Base-by-base conservation (phyloP, 139 green algal species). In the Micractinium sp. region DNA sequence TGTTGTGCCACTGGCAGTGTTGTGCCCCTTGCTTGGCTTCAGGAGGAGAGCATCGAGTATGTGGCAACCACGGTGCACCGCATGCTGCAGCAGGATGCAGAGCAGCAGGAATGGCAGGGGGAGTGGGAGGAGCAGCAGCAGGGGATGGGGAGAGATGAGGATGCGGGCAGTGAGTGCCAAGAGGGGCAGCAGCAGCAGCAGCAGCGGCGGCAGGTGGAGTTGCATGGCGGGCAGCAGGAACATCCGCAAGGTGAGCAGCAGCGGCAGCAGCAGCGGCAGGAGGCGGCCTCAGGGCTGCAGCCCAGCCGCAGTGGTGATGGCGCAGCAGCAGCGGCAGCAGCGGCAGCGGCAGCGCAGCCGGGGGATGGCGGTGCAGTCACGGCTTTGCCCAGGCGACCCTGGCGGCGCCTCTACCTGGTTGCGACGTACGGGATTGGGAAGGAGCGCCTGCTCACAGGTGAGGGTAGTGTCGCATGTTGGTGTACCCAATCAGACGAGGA, bases 361-460 rank as follows among this genome's bases (percentile, higher is more conserved):
- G 56, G 56, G 27, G 81, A 7, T 13, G 20, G 35, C 33, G 38
- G 33, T 60, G 39, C 77, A 16, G 25, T 7, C 27, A 31, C 66
- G 25, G 36, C 1, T n/a, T 12, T 29, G 27, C 69, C 19, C 29
- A 12, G 27, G 67, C 12, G 79, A 14, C 41, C 16, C 31, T 82
- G 71, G 38, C 71, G 67, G 36, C 79, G 85, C 39, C 71, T 97
- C 41, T 95, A 92, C 81, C 74, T 96, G 2, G 93, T 97, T 61
- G 78, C 78, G 20, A 69, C 67, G 12, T 88, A 79, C 15, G 66
- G 83, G 38, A 97, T 98, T 63, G 96, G 96, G 77, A 98, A 98
- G 92, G 96, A 98, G 93, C 88, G 91, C 15, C 90, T 98, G 41
- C 90, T 98, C 69, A 76, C 96, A n/a, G 93, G 78, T 67, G 29